These are phyloP conservation scores for Penicillium sp. DNA, from an alignment of 2,329 filamentous ascomycete species.

Conservation along the genomic window DNA sequence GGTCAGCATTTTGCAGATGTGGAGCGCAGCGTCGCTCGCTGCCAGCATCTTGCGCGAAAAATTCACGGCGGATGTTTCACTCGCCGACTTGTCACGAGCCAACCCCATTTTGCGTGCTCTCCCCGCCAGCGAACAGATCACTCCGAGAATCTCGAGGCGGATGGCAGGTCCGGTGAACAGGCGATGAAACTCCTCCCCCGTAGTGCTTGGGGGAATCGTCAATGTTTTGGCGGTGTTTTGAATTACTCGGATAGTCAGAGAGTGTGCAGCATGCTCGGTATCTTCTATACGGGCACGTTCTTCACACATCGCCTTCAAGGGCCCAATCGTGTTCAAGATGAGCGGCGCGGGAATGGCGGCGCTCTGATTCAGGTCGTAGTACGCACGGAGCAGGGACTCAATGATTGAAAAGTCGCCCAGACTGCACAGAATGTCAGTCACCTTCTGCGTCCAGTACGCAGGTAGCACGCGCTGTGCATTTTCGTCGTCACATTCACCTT, in stretches of 20 bases:
- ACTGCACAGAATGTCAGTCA: constrained; percentile 12
- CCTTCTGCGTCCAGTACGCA: constrained; percentile 19
- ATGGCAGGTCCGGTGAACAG: constrained; percentile 34
- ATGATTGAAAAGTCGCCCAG: constrained; percentile 15
- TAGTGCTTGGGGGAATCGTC: constrained; percentile 16
- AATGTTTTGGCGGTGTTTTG: constrained; percentile 24
- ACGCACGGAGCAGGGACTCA: constrained; percentile 17
- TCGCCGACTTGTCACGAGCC: constrained; percentile 10
- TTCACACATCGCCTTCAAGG: constrained; percentile 12
- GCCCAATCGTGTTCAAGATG: constrained; percentile 27
- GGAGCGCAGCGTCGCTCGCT: constrained; percentile 33
- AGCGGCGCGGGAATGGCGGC: constrained; percentile 33
- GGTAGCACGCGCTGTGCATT: constrained; percentile 11
- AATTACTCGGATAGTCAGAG: constrained; percentile 15
- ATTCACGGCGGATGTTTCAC: constrained; percentile 7
- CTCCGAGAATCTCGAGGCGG: constrained; percentile 36
- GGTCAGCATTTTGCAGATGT: constrained; percentile 34
- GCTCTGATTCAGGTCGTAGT: constrained; percentile 24
- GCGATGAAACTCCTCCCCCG: constrained; percentile 32
- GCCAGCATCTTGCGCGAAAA: constrained; percentile 23
- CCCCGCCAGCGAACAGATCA: constrained; percentile 36
- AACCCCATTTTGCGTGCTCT: constrained; percentile 20
- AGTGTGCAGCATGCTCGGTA: constrained; percentile 7
- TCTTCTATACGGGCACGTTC: constrained; percentile 6
- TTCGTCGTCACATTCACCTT: constrained; percentile 6